A percentile compares a stretch with the other conserved stretches of the same genome.
These are phyloP conservation scores for Cryomyces minteri DNA, from an alignment of 495 filamentous ascomycete genomes.

Conservation along the genomic window DNA sequence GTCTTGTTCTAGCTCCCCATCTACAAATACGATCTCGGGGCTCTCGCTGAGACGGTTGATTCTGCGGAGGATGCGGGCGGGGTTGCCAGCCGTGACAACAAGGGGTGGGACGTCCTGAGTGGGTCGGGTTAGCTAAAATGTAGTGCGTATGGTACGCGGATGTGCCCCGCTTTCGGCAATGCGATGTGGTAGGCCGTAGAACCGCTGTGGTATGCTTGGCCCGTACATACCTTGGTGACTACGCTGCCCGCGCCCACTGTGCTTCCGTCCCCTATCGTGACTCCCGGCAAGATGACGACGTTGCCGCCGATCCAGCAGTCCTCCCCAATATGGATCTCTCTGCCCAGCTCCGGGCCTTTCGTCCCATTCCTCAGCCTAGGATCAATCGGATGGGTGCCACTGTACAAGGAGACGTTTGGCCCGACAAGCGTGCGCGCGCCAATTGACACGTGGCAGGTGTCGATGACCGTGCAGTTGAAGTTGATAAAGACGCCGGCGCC, in stretches of 20 bases:
- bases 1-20: too few species aligned
- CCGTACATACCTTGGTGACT: conserved; percentile 54
- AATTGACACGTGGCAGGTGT: conserved; percentile 60
- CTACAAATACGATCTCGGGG: too few species aligned
- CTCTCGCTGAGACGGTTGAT: conserved; percentile 18
- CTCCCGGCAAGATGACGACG: conserved; percentile 55
- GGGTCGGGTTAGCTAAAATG: neutral
- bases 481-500: conserved; percentile 60
- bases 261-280: conserved; percentile 61
- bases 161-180: too few species aligned
- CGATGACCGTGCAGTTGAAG: conserved; percentile 54
- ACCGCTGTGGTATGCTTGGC: too few species aligned
- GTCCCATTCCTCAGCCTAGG: conserved; percentile 55
- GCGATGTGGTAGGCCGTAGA: too few species aligned
- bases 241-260: conserved; percentile 77
- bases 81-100: conserved; percentile 47
- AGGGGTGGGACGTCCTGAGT: conserved; percentile 41
- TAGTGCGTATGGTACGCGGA: too few species aligned
- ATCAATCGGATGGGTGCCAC: conserved; percentile 60
- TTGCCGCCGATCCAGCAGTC: conserved; percentile 84
- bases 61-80: conserved; percentile 39
- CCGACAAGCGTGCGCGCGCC: conserved; percentile 67
- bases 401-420: conserved; percentile 56
- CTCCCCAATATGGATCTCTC: conserved; percentile 59
- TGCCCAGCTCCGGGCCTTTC: conserved; percentile 55